Base-by-base conservation (phyloP, 2,329 filamentous ascomycete species). In the Exophiala dermatitidis region DNA sequence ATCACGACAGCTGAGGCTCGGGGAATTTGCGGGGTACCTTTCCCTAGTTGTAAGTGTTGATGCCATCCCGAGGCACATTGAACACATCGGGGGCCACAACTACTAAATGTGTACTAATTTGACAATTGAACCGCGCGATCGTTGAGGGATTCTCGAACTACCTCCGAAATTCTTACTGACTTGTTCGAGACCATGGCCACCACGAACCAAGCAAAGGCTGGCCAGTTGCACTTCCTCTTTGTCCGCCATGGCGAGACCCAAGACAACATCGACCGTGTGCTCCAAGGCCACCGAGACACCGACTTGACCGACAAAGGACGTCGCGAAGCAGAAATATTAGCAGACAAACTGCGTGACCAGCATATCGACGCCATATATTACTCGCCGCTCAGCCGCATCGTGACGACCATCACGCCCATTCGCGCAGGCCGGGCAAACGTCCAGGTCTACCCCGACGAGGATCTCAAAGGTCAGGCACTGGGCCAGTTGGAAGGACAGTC, bases 301-400 rank as follows among this genome's bases (percentile, higher is more conserved):
- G 50, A 41, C 5, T 34, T 58, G 10, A 58, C 56, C 1, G 49
- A 55, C 12, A 58, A 56, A 33, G 56, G 56, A 9, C 50, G 36
- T 19, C 12, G 41, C 33, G 53, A 58, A 49, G 56, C 53, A 1
- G 28, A 43, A 7, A 10, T 48, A 6, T 38, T 58, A 8, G 53
- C 56, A 1, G 38, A 44, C 9, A 56, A 56, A 31, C 43, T 66
- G 4, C 59, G 49, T 29, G 58, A 56, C 4, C 47, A 62, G 10
- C 56, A 61, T 26, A 66, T 62, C 54, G 61, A 63, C 53, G 53
- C 56, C 9, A 57, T 66, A 33, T 65, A 64, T 48, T 53, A 53
- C 46, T 55, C 56, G 10, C 56, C 56, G 5, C 46, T 55, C 7
- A 40, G 19, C 4, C 53, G 52, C 10, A 58, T 58, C 33, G 45